Evolutionary conservation across 2,329 filamentous ascomycete genomes (phyloP), one percentile per base, ranked within the genome.

Genomic region (Lomentospora prolificans): DNA sequence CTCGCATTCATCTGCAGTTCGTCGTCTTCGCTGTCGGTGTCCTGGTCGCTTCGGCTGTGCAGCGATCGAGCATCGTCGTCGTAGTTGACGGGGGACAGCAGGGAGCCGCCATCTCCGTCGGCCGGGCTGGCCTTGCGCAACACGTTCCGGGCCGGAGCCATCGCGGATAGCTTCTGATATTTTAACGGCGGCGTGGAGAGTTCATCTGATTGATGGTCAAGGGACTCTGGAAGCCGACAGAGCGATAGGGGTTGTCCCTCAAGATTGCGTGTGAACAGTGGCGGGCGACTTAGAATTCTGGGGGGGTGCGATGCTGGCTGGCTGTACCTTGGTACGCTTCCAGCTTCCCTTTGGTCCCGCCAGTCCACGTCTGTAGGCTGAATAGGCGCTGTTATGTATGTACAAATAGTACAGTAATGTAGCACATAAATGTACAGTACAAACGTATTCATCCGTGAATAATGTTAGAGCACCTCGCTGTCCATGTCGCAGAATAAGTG

Each of bases 11-110:
- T 74, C 59, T 87, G 72, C 55, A 88, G 75, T 63, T 87, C 76
- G 66, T 90, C 85, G 67, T 90, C 86, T 61, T 89, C 86, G 69
- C 83, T 87, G 65, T 90, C 86, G 57, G 82, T 86, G 65, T 89
- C 86, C 66, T 89, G 85, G 64, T 87, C 85, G 71, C 79, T 84
- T 59, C 80, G 79, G 63, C 78, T 83, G 63, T 84, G 79, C 44
- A 89, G 70, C 5, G 85, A 87, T 10, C 80, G 72, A 55, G 82
- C 84, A 67, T 89, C 86, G 63, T 84, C 83, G 61, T 88, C 85
- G 72, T 86, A 86, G 51, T 74, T 77, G 59, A 74, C 69, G 41
- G 84, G 83, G 10, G 83, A 85, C 50, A 88, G 79, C 51, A 87
- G 75, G 50, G 76, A 78, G 53, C 62, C 61, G 57, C 66, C 65